phyloP scores from a whole-genome alignment of 352 stramenopile species.

The Phytophthora multivora region DNA sequence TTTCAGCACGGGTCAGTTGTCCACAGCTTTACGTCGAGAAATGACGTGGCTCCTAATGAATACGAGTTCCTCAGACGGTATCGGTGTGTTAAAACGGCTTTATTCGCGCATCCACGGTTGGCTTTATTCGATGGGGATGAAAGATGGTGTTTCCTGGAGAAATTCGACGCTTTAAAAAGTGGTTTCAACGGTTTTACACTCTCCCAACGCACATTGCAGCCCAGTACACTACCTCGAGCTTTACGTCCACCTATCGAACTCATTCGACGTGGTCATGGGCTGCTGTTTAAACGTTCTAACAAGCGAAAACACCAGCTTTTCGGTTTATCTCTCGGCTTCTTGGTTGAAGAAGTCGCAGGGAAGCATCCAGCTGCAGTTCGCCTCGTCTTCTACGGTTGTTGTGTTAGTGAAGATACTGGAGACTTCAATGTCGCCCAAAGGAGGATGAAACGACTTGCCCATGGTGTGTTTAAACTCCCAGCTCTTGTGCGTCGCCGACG shows the following conservation, averaged over 20 bases:
- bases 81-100: constrained; percentile 42
- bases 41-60: not conserved
- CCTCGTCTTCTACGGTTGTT: constrained; percentile 19
- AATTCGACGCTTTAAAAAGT: constrained; percentile 4
- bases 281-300: constrained; percentile 17
- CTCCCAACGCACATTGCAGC: constrained; percentile 30
- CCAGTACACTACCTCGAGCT: constrained; percentile 24
- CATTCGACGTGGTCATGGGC: constrained; percentile 7
- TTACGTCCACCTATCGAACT: constrained; percentile 25
- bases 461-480: constrained; percentile 21
- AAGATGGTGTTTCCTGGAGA: constrained; percentile 37
- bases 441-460: constrained; percentile 20
- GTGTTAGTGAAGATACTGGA: not conserved
- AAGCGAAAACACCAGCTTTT: constrained; percentile 16
- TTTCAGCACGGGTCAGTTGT: constrained; percentile 39
- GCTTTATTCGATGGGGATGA: constrained; percentile 35
- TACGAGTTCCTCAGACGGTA: constrained; percentile 4
- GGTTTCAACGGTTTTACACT: constrained; percentile 29
- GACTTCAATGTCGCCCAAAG: constrained; percentile 6
- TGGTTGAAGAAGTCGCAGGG: constrained; percentile 10
- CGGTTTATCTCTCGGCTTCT: constrained; percentile 20
- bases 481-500: constrained; percentile 21
- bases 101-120: constrained; percentile 30
- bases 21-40: constrained; percentile 23
- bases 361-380: constrained; percentile 11